These are phyloP conservation scores for Sonneratia caseolaris DNA, from an alignment of 345 rosid species.

Conservation along the genomic window DNA sequence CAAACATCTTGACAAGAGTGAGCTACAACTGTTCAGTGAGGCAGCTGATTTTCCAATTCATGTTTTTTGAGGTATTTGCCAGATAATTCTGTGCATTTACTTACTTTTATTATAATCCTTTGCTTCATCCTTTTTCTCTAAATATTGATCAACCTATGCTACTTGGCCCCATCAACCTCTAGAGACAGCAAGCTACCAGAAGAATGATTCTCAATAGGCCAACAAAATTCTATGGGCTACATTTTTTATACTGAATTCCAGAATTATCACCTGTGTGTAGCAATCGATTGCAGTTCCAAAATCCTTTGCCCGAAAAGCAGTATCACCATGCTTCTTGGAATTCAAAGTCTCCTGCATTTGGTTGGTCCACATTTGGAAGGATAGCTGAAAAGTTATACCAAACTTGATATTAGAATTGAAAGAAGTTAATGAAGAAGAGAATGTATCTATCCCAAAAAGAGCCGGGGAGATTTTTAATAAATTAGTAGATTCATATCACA, in stretches of 20 bases:
- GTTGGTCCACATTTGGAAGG: constrained; percentile 97
- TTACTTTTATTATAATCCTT: neutral
- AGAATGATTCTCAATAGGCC: neutral
- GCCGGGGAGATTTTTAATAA: neutral
- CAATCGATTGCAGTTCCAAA: constrained; percentile 60
- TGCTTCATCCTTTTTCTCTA: neutral
- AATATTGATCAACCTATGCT: neutral
- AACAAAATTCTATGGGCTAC: neutral
- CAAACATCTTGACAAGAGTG: neutral
- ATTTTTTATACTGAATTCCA: neutral
- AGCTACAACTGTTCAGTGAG: neutral
- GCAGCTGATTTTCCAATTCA: neutral
- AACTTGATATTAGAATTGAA: neutral
- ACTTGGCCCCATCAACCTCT: neutral
- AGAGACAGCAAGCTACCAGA: neutral
- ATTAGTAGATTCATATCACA: neutral
- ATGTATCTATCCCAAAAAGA: neutral
- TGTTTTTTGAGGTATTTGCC: neutral
- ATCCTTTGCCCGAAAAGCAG: constrained; percentile 84
- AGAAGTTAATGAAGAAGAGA: neutral
- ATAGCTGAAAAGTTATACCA: constrained; percentile 40
- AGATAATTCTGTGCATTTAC: neutral
- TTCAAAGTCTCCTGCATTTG: constrained; percentile 89
- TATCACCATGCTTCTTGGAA: constrained; percentile 85
- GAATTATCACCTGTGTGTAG: constrained; percentile 61